Evolutionary conservation across 1,284 basidiomycete genomes (phyloP), one percentile per base, ranked within the genome.

Genomic region (Pseudozyma thailandica): DNA sequence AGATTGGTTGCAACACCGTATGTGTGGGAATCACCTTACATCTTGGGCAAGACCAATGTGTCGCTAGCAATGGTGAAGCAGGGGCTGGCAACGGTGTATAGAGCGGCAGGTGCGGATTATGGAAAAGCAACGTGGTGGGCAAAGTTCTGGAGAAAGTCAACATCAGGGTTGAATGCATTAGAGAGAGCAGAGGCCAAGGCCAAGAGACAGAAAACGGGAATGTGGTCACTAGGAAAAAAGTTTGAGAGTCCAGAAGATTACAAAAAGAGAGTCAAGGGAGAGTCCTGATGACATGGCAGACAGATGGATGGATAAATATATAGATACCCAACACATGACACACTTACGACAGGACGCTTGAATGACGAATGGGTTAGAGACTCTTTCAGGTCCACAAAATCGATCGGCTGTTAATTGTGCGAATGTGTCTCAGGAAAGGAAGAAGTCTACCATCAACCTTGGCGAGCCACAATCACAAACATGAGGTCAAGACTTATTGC

Each of bases 1-100:
- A 51, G 81, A 1, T 55, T 82, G 10, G 80, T 82, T 12, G 81
- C 74, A 5, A 80, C 77, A 16, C 78, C 80, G 2, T 82, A 82
- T 54, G 78, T 82, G 6, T 81, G 60, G 65, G 30, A 57, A 13
- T 30, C 65, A 15, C 81, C 81, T 3, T 82, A 82, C 59, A 37
- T 82, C 7, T 63, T 80, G 10, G 80, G 80, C 18, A 72, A 74
- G 28, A 81, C 80, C 0, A 82, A 82, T 38, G 78, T 82, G 7
- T 78, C 77, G 7, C 54, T 79, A 18, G 46, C 53, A 7, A 69
- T 82, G 52, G 77, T 82, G 30, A 66, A 79, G 45, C 39, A 71
- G 25, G 81, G 81, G 6, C 55, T 82, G 15, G 81, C 81, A 1
- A 79, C 75, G 4, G 81, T 82, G 23, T 82, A 82, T 38, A 50